Evolutionary conservation across 371 early-diverging fungal genomes (phyloP).

Genomic region (Apophysomyces trapeziformis): DNA sequence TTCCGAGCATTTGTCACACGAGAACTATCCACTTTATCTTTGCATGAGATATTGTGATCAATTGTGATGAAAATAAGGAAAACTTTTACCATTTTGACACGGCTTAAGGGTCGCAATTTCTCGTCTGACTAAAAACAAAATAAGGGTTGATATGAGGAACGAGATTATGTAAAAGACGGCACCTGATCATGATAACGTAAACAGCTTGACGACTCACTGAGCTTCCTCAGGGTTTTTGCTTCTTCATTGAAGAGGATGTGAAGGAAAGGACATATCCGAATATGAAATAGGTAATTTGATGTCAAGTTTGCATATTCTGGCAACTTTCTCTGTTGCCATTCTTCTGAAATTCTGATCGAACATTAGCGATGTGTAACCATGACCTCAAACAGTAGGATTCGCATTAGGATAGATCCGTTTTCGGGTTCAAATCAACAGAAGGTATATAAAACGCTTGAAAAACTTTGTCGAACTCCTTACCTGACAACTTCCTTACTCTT

Average conservation of each 20-base stretch:
- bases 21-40: not conserved
- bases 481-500: not conserved
- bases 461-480: not conserved
- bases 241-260: not conserved
- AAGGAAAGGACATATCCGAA: not conserved
- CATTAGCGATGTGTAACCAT: too few species aligned
- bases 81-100: not conserved
- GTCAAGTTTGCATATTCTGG: too few species aligned
- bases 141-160: not conserved
- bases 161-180: not conserved
- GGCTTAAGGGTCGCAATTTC: not conserved
- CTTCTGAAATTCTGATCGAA: too few species aligned
- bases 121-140: not conserved
- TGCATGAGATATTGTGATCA: not conserved
- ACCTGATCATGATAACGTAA: slow-evolving; percentile 6
- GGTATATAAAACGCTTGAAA: too few species aligned
- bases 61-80: not conserved
- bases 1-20: not conserved
- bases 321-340: too few species aligned
- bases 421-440: too few species aligned
- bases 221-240: not conserved
- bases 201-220: not conserved
- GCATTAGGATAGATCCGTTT: too few species aligned
- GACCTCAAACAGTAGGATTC: too few species aligned
- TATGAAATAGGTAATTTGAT: too few species aligned